Base-by-base conservation (phyloP, 495 filamentous ascomycete genomes). In the Neohortaea acidophila region DNA sequence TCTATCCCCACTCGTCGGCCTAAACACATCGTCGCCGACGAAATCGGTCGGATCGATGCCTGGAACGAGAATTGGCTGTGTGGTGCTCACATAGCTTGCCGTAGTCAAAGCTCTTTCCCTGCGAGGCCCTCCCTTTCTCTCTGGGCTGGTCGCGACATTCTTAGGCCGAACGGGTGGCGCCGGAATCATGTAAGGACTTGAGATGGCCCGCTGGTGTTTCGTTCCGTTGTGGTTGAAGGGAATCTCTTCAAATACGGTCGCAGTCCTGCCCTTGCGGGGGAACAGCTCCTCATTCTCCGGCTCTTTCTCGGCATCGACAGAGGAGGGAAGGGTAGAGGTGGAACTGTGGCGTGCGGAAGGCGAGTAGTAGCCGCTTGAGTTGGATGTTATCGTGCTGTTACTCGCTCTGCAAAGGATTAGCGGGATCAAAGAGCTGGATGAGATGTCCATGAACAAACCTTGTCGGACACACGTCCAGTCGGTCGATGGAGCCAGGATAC, bases 21-120 rank as follows among this genome's bases (percentile, higher is more conserved):
- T n/a, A n/a, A n/a, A n/a, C n/a, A n/a, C n/a, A n/a, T n/a, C n/a
- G 25, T 49, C 52, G 26, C 28, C 31, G 23, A 51, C 51, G 43
- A 58, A 55, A 29, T 48, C 46, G 4, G 44, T 10, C 11, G 35
- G 13, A 11, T 46, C 51, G 12, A 60, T 44, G 22, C 40, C 39
- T 9, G 57, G 26, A 6, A 52, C 46, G 4, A 54, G 47, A n/a
- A 52, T 58, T 2, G 51, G 57, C 1, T 51, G 30, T 3, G 58
- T 51, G 1, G 59, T 62, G 40, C 58, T 60, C 1, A 58, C 59
- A 40, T 62, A 60, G 43, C 58, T 60, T 10, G 54, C 58, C 4
- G 47, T 49, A 0, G 59, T 62, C 44, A 50, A 43, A 1, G 58
- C 47, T 12, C 54, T 30, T 13, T 57, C 52, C 18, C 54, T 6